Evolutionary conservation across 2,329 filamentous ascomycete genomes (phyloP), one percentile per base, ranked within the genome.

Genomic region (Byssothecium circinans): DNA sequence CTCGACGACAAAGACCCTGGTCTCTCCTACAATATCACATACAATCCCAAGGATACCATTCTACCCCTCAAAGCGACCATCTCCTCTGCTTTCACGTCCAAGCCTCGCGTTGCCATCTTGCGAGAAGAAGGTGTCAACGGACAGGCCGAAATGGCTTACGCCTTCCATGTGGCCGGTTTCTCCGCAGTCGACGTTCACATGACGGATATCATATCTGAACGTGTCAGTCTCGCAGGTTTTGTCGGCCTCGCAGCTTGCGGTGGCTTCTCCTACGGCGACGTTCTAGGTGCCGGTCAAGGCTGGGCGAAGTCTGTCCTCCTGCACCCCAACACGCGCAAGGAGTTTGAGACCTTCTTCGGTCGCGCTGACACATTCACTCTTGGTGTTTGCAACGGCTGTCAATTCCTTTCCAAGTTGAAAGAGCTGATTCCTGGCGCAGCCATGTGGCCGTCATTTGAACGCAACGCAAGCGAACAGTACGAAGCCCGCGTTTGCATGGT

Each of bases 121-220:
- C 83, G 94, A 65, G 94, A 97, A 72, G 91, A 96, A 71, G 94
- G 94, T 69, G 89, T 96, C 58, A 97, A 99, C 74, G 89, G 91
- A 34, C 84, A 96, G 62, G 86, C 90, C n/a, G 94, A 99, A 72
- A 95, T 99, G 89, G 94, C 94, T 1, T 97, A 95, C 65, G 91
- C 91, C 40, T 97, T 97, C 80, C 85, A 87, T 56, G 85, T 85
- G 29, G 92, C 94, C 35, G 92, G 92, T 30, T 97, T 97, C 75
- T 86, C 91, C 41, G 84, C 91, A 12, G 83, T 97, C 38, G 92
- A 99, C 65, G 87, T 97, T 1, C 92, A 96, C 78, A 97, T 99
- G 94, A 94, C 88, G 3, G 92, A 97, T 62, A 80, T 87, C 40
- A 85, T 97, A 46, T 84, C 89, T 19, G 84, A 83, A 10, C 87